Evolutionary conservation across 1,284 basidiomycete genomes (phyloP).

Genomic region (Papiliotrema laurentii): DNA sequence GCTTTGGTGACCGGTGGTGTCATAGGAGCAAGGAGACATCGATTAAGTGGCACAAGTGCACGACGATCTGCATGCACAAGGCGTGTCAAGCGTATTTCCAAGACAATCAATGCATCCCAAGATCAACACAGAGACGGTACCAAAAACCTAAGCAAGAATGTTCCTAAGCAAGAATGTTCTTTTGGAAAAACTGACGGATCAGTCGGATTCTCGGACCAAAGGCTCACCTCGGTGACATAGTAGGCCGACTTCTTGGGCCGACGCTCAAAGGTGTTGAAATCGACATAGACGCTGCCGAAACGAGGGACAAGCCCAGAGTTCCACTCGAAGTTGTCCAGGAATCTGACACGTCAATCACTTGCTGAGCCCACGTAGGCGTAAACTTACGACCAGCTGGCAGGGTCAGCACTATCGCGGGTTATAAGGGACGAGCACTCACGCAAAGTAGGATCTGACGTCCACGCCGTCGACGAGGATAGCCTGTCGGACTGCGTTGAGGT

Average conservation of each 20-base stretch:
- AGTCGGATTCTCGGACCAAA: not conserved
- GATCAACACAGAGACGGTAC: not conserved
- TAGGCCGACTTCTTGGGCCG: constrained; percentile 64
- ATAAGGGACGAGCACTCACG: constrained; percentile 54
- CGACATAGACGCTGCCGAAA: constrained; percentile 35
- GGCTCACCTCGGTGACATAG: constrained; percentile 49
- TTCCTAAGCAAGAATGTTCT: constrained; percentile 5
- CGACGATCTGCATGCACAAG: no score
- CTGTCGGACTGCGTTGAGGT: constrained; percentile 57
- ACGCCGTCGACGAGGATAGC: constrained; percentile 65
- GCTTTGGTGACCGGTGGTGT: no score
- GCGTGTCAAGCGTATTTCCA: no score
- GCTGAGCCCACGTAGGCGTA: constrained; percentile 46
- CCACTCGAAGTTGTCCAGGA: constrained; percentile 69
- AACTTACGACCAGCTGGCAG: constrained; percentile 22
- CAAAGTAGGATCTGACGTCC: constrained; percentile 64
- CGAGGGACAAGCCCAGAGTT: constrained; percentile 27
- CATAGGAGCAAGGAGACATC: no score
- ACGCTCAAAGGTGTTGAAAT: constrained; percentile 63
- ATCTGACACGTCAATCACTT: constrained; percentile 44
- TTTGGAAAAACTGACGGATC: constrained; percentile 15
- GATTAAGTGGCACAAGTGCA: no score
- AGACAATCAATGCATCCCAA: no score
- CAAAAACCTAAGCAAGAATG: not conserved
- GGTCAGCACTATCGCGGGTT: constrained; percentile 12